Base-by-base conservation (phyloP, 1,284 basidiomycete genomes). In the Leccinum pachyderme region DNA sequence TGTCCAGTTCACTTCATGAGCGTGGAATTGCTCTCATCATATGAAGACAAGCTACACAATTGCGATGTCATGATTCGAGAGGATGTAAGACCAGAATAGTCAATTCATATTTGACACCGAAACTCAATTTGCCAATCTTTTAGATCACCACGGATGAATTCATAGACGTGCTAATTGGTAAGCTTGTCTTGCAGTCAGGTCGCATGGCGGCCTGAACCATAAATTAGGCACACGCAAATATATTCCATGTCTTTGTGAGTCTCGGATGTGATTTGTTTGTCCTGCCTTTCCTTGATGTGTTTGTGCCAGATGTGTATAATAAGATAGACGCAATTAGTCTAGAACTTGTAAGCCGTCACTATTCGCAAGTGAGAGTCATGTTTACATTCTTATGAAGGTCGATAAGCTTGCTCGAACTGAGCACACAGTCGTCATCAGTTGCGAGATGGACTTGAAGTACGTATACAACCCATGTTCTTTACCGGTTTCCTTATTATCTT, bases 1-100 rank as follows among this genome's bases (percentile, higher is more conserved):
- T 71, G 80, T 75, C 31, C 15, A 15, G 29, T 22, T 31, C n/a
- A 25, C 22, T 15, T 25, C 32, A 48, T 11, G 22, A 51, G 47
- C 51, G 6, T 7, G 24, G 32, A 39, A 28, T 46, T 27, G 57
- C 47, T 22, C 56, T 54, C 33, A 59, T 53, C 49, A 27, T 18
- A 6, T 27, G 11, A 61, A 89, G 86, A 89, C 71, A 87, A 91
- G 72, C 74, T 96, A 49, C 94, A 97, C 73, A 97, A 96, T 66
- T 95, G 93, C 68, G 95, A 97, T 73, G 87, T 97, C 25, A 95
- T 97, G 93, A 93, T 98, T 62, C 82, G 95, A 64, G 94, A 98
- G 77, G 95, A 98, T 73, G 93, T 95, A 63, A 65, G 86, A 72
- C n/a, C 52, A 49, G 44, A 47, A 50, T 43, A 57, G 52, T 44